phyloP scores from a whole-genome alignment of 768 basidiomycete species.

The Paxillus involutus region DNA sequence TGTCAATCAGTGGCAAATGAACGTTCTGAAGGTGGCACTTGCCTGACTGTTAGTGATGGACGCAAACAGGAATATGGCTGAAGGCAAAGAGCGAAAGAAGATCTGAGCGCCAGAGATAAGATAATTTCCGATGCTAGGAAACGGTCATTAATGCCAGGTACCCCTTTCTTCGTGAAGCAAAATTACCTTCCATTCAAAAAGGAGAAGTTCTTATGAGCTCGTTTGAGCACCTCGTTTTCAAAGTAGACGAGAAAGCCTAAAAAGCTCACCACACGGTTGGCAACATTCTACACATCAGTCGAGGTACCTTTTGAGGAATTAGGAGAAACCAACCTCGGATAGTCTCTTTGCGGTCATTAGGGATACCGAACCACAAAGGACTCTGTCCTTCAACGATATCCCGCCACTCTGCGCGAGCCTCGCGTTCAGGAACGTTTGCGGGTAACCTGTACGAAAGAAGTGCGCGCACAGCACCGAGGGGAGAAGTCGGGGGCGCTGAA shows the following conservation, averaged over 20 bases:
- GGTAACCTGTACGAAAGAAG: slow-evolving; percentile 84
- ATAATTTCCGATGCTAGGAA: slow-evolving; percentile 79
- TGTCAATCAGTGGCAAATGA: slow-evolving; percentile 10
- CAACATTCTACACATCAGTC: neutral
- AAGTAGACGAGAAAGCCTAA: slow-evolving; percentile 92
- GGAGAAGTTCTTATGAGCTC: slow-evolving; percentile 93
- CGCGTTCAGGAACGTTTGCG: slow-evolving; percentile 59
- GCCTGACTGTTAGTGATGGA: slow-evolving; percentile 82
- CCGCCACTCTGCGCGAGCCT: slow-evolving; percentile 88
- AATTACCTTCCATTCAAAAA: slow-evolving; percentile 84
- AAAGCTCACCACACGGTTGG: neutral
- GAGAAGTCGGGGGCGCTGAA: slow-evolving; percentile 52
- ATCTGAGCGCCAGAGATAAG: slow-evolving; percentile 86
- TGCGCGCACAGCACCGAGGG: slow-evolving; percentile 69
- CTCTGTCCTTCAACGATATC: slow-evolving; percentile 89
- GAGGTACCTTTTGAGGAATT: neutral
- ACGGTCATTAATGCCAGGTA: neutral
- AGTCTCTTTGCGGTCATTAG: slow-evolving; percentile 86
- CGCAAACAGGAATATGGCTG: slow-evolving; percentile 91
- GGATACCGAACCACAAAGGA: slow-evolving; percentile 80
- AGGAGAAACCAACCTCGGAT: slow-evolving; percentile 63
- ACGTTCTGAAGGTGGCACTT: slow-evolving; percentile 15
- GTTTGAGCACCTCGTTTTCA: slow-evolving; percentile 80
- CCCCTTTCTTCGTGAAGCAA: neutral
- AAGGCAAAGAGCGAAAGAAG: slow-evolving; percentile 90